Conservation (phyloP, 2,329 filamentous ascomycete genomes). For the Fusarium sp. region DNA sequence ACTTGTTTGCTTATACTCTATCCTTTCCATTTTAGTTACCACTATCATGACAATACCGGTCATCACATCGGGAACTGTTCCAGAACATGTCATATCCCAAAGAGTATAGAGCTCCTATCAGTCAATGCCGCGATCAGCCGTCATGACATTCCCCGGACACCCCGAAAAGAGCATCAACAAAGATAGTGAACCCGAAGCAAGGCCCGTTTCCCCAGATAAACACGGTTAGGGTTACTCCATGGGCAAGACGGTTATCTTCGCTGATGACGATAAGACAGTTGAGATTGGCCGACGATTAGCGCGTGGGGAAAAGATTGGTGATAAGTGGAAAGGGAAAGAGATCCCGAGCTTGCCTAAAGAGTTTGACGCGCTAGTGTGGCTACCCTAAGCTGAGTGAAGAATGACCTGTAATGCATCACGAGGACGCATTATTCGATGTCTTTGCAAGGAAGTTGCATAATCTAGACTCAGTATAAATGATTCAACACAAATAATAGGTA, state of each 20-base stretch:
- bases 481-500: too few species aligned
- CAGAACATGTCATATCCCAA: slow-evolving; percentile 1
- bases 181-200: slow-evolving; percentile 25
- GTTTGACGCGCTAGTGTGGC: not conserved
- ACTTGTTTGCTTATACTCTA: slow-evolving; percentile 4
- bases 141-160: not conserved
- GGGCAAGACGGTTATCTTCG: slow-evolving; percentile 24
- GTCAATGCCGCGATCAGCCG: slow-evolving; percentile 25
- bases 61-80: not conserved
- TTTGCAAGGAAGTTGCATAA: too few species aligned
- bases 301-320: not conserved
- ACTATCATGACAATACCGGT: not conserved
- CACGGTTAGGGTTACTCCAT: not conserved
- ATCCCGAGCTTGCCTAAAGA: slow-evolving; percentile 17
- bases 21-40: slow-evolving; percentile 2
- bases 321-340: slow-evolving; percentile 11
- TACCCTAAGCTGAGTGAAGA: not conserved
- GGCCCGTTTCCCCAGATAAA: not conserved
- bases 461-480: not conserved
- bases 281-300: not conserved
- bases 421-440: too few species aligned
- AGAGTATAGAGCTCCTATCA: slow-evolving; percentile 1
- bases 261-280: slow-evolving; percentile 11
- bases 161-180: slow-evolving; percentile 5
- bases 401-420: not conserved